A percentile compares a stretch with the other conserved stretches of the same genome.
Evolutionary conservation across 345 rosid genomes (phyloP).

Genomic region (Viola odorata): DNA sequence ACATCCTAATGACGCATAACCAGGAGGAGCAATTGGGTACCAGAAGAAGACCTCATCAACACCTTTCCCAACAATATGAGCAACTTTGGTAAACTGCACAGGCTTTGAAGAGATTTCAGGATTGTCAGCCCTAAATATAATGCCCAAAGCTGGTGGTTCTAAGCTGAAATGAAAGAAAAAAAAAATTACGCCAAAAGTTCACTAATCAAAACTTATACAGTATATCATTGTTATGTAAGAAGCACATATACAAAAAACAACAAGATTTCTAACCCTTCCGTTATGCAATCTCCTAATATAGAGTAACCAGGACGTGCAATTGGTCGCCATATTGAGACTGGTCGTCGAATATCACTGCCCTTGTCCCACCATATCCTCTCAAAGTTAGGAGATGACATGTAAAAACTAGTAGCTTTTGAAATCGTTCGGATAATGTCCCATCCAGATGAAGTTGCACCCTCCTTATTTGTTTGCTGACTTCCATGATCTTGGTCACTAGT

Average conservation of each 20-base stretch:
- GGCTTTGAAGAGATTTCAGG: slow-evolving; percentile 84
- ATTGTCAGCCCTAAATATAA: slow-evolving; percentile 69
- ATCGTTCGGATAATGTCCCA: slow-evolving; percentile 80
- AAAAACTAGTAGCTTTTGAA: slow-evolving; percentile 57
- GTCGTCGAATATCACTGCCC: slow-evolving; percentile 82
- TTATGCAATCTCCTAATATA: slow-evolving; percentile 83
- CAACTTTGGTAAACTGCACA: slow-evolving; percentile 77
- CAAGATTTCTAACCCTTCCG: slow-evolving; percentile 68
- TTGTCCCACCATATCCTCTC: slow-evolving; percentile 99
- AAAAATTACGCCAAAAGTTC: slow-evolving; percentile 12
- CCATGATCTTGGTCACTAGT: slow-evolving; percentile 28
- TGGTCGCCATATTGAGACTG: slow-evolving; percentile 97
- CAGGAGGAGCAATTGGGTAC: slow-evolving; percentile 97
- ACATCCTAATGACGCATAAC: slow-evolving; percentile 90
- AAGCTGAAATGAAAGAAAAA: slow-evolving; percentile 43
- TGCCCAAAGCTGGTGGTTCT: slow-evolving; percentile 88
- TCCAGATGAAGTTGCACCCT: slow-evolving; percentile 58
- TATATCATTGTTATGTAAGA: not conserved
- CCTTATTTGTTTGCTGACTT: slow-evolving; percentile 40
- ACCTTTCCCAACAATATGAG: slow-evolving; percentile 81
- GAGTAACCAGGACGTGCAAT: slow-evolving; percentile 66
- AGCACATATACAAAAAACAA: slow-evolving; percentile 1
- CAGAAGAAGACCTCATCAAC: slow-evolving; percentile 86
- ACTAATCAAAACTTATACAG: slow-evolving; percentile 6
- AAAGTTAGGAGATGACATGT: slow-evolving; percentile 74